Base-by-base conservation (phyloP, 1,284 basidiomycete genomes). In the Malassezia caprae region DNA sequence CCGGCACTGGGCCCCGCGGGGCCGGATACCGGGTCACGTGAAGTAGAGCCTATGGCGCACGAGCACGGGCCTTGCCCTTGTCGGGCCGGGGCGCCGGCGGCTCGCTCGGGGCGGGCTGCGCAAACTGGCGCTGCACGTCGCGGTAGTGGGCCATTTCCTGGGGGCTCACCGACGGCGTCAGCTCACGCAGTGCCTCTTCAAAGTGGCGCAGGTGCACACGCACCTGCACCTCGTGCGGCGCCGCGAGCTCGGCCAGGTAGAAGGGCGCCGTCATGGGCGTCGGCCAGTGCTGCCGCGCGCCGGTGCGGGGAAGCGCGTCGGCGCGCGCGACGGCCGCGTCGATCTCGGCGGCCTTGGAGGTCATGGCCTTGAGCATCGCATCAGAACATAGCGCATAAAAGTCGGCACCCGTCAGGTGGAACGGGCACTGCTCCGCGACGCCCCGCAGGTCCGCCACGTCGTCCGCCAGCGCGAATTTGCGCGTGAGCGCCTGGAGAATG, bases 351-450 rank as follows among this genome's bases (percentile, higher is more conserved):
- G 94, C 90, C 62, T 86, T 90, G 40, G 87, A 79, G 23, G 89
- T 85, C 85, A 98, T 94, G 7, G 93, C 88, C 71, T 88, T 88
- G 45, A 99, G 80, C 81, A 98, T 84, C 1, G 93, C 90, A 73
- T 99, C 94, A 3, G 90, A 87, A 73, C 93, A 96, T 13, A 99
- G 78, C 0, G 94, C 93, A 77, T 99, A 98, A 65, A 98, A 90
- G 76, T 99, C 94, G 31, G 94, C 94, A 24, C 94, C 72, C 1
- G 72, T 74, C 24, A 72, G 53, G 73, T 93, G 90, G 78, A 94
- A 89, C 0, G 90, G 85, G 60, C 90, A 96, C 49, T 79, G 78
- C 35, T 85, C 79, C 12, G 87, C 86, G 46, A 99, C 77, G 7
- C 73, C 68, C 28, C 76, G 74, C 13, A 98, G 80, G 64, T 85